phyloP scores from a whole-genome alignment of 306 rosid genomes.

The Fagus crenata region DNA sequence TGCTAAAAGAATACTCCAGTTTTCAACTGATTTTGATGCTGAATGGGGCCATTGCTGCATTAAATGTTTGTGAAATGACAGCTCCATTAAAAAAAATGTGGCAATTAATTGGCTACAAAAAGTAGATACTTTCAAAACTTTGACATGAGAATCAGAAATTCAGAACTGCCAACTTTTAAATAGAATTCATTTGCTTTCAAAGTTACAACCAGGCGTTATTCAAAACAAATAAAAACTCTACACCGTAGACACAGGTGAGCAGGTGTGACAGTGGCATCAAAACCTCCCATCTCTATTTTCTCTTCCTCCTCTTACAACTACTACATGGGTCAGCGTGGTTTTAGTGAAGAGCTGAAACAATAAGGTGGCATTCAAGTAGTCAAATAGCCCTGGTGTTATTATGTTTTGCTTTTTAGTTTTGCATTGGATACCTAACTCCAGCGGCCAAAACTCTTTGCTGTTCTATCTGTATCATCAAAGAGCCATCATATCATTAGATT shows the following conservation, averaged over 20 bases:
- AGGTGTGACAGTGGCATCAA: conserved; percentile 4
- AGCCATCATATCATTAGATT: background rate
- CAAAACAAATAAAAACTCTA: background rate
- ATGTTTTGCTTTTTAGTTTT: conserved; percentile 32
- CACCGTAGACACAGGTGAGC: background rate
- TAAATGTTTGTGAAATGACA: background rate
- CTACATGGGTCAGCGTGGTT: conserved; percentile 22
- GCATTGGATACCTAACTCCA: conserved; percentile 82
- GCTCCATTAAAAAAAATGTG: background rate
- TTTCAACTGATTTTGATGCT: background rate
- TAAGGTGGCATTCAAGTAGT: background rate
- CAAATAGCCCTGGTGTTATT: background rate
- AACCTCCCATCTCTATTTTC: conserved; percentile 11
- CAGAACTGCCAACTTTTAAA: conserved; percentile 23
- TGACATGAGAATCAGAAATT: background rate
- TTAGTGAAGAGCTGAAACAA: background rate
- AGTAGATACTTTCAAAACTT: background rate
- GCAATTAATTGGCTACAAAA: background rate
- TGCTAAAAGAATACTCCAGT: background rate
- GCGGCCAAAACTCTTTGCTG: conserved; percentile 84
- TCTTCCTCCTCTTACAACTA: conserved; percentile 19
- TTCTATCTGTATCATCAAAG: conserved; percentile 51
- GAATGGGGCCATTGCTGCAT: background rate
- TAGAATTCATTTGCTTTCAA: conserved; percentile 28
- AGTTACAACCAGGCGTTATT: conserved; percentile 26